Percentiles rank a stretch among this genome's conserved stretches.
phyloP scores from a whole-genome alignment of 139 green algal genomes.

The Chlorella sorokiniana region DNA sequence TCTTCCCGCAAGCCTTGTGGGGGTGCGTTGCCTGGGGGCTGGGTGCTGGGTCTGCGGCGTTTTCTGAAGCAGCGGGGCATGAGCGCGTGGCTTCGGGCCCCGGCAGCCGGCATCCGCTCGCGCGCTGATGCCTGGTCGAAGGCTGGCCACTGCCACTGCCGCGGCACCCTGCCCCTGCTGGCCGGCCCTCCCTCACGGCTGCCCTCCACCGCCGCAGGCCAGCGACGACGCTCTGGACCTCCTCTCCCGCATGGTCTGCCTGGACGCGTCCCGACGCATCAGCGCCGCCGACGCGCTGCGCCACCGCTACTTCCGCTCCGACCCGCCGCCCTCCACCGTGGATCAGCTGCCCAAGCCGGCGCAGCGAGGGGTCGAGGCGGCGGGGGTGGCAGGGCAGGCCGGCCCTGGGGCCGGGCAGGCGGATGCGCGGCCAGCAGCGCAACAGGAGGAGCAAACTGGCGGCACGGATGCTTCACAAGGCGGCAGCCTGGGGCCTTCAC shows the following conservation, averaged over 20 bases:
- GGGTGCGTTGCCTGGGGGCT: no score
- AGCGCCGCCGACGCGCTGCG: slow-evolving; percentile 67
- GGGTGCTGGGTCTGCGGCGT: no score
- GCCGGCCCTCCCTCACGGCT: slow-evolving; percentile 49
- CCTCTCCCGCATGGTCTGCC: slow-evolving; percentile 51
- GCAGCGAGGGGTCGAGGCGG: neutral
- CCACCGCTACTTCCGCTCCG: slow-evolving; percentile 76
- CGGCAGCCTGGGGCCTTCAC: no score
- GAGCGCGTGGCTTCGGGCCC: no score
- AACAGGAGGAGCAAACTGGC: slow-evolving; percentile 3
- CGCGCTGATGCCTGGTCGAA: no score
- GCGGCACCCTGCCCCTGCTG: slow-evolving; percentile 36
- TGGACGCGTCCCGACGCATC: slow-evolving; percentile 58
- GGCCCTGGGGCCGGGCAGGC: no score
- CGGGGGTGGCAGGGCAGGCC: neutral
- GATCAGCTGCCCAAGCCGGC: slow-evolving; percentile 57
- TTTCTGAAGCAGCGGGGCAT: no score
- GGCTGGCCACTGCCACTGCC: no score
- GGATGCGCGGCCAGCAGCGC: neutral
- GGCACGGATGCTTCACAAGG: neutral
- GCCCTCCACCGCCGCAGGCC: slow-evolving; percentile 33
- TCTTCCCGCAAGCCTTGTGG: slow-evolving; percentile 46
- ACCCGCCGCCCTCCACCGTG: slow-evolving; percentile 58
- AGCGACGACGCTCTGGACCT: slow-evolving; percentile 70
- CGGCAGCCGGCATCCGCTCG: no score